Conservation (phyloP, 805 yeast genomes). For the Maudiozyma saulgeensis region DNA sequence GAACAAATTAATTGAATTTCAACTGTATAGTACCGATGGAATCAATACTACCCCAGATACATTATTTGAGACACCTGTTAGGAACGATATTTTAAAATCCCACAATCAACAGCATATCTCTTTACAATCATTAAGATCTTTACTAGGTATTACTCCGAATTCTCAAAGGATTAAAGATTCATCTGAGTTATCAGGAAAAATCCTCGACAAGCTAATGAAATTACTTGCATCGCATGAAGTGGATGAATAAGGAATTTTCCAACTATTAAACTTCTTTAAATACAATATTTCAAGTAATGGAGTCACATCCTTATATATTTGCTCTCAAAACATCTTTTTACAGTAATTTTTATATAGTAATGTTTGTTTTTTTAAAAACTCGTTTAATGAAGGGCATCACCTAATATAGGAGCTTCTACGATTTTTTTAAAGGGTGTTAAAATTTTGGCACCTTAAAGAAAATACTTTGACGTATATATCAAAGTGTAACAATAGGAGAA, state of each 20-base stretch:
- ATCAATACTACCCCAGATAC: neutral
- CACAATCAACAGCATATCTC: neutral
- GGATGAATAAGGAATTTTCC: too few relatives aligned
- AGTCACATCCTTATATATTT: too few relatives aligned
- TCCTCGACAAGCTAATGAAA: neutral
- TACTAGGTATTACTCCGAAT: neutral
- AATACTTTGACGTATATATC: too few relatives aligned
- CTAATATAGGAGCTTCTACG: too few relatives aligned
- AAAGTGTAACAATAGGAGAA: neutral
- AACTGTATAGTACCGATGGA: neutral
- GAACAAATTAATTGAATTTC: neutral
- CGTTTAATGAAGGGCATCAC: too few relatives aligned
- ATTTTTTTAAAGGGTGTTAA: neutral
- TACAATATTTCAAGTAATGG: too few relatives aligned
- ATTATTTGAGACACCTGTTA: neutral
- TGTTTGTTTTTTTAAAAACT: too few relatives aligned
- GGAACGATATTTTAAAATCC: neutral
- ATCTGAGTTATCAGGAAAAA: neutral
- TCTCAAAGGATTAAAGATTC: neutral
- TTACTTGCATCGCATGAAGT: neutral
- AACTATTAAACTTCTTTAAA: too few relatives aligned
- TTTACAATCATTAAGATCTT: neutral
- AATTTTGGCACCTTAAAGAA: neutral
- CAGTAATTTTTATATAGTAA: too few relatives aligned
- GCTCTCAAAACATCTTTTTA: too few relatives aligned